Evolutionary conservation across 2,329 filamentous ascomycete genomes (phyloP).

Genomic region (Cladophialophora immunda): DNA sequence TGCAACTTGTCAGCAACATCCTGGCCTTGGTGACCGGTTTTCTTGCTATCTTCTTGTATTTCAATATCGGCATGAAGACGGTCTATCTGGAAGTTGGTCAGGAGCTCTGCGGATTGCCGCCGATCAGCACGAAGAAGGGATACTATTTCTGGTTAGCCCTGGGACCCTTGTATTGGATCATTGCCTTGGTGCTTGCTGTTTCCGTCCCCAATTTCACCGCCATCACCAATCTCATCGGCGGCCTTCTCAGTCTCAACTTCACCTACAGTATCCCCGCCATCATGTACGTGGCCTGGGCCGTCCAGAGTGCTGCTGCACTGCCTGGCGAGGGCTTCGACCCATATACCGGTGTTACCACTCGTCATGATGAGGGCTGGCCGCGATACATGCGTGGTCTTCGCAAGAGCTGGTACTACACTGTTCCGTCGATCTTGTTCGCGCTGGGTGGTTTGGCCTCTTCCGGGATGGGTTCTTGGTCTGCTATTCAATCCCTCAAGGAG

Average conservation of each 20-base stretch:
- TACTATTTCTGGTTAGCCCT: constrained; percentile 61
- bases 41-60: constrained; percentile 50
- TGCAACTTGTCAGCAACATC: constrained; percentile 46
- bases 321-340: constrained; percentile 57
- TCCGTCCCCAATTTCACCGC: constrained; percentile 63
- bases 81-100: constrained; percentile 57
- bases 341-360: constrained; percentile 47
- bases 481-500: constrained; percentile 48
- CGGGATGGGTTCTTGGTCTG: constrained; percentile 52
- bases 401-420: constrained; percentile 48
- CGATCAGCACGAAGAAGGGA: constrained; percentile 58
- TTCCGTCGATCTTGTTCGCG: constrained; percentile 51
- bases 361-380: constrained; percentile 51
- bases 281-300: constrained; percentile 57
- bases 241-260: constrained; percentile 66
- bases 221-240: constrained; percentile 60
- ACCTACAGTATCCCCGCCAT: constrained; percentile 67
- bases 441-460: constrained; percentile 47
- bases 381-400: constrained; percentile 53
- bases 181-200: constrained; percentile 65
- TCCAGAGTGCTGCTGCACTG: constrained; percentile 56
- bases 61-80: constrained; percentile 53
- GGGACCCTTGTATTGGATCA: constrained; percentile 65
- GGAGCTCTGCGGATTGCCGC: constrained; percentile 60
- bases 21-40: constrained; percentile 43